phyloP scores from a whole-genome alignment of 2,329 filamentous ascomycete species.

The Curvularia hawaiiensis region DNA sequence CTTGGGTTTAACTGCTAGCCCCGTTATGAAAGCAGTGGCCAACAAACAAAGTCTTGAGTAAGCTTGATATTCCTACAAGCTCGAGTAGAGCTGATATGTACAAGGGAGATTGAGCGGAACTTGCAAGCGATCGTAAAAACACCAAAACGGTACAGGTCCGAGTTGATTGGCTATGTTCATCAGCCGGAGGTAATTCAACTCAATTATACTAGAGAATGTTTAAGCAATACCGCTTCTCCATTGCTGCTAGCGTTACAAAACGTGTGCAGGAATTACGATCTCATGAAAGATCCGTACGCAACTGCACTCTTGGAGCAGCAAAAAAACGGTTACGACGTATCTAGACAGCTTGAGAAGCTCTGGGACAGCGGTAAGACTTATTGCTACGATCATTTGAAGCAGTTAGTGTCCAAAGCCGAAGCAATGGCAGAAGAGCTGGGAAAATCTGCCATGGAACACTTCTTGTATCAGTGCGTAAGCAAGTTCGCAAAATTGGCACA shows the following conservation, averaged over 20 bases:
- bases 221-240: conserved; percentile 4
- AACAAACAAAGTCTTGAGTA: conserved; percentile 57
- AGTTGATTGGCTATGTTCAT: conserved; percentile 71
- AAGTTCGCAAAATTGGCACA: conserved; percentile 28
- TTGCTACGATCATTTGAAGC: conserved; percentile 47
- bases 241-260: conserved; percentile 25
- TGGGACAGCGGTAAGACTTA: conserved; percentile 45
- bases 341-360: conserved; percentile 33
- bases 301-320: conserved; percentile 36
- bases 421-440: conserved; percentile 49
- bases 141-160: conserved; percentile 70
- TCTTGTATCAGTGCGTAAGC: conserved; percentile 45
- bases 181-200: conserved; percentile 62
- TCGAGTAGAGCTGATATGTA: conserved; percentile 19
- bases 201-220: conserved; percentile 29
- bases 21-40: conserved; percentile 65
- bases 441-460: conserved; percentile 45
- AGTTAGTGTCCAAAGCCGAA: conserved; percentile 39
- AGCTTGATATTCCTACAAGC: conserved; percentile 3
- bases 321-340: conserved; percentile 27
- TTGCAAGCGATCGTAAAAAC: conserved; percentile 72
- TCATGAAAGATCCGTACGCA: conserved; percentile 49
- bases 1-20: conserved; percentile 81
- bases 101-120: conserved; percentile 66
- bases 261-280: conserved; percentile 36